Evolutionary conservation across 345 rosid species (phyloP), one percentile per base, ranked within the genome.

Genomic region (Brassica nigra): DNA sequence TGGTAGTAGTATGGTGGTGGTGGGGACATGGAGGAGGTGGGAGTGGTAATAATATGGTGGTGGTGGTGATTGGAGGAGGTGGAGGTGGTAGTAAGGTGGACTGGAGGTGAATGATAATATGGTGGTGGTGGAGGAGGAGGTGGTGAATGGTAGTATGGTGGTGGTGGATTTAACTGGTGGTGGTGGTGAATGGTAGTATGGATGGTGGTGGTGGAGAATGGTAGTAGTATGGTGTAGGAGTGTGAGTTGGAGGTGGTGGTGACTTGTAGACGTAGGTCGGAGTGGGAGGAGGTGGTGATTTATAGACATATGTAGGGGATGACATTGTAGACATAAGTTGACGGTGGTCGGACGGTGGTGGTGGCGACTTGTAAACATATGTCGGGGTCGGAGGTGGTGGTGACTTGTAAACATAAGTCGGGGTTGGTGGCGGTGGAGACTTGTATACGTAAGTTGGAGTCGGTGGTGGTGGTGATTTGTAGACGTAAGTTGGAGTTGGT

Each of bases 401-500:
- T 1, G 87, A 84, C 0, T 79, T 81, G 79, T 90, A 90, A 62
- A 79, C 63, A 74, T 87, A 87, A 44, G 91, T 62, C 0, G 85
- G 84, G 0, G 84, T 79, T 0, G 88, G 78, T 0, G 87, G 85
- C 0, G 84, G 84, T 0, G 83, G 83, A 0, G 81, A 79, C 0
- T 76, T 74, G 71, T 86, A 84, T 0, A 65, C 68, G 4, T 86
- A 84, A 0, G 77, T 63, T 0, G 81, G 76, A 0, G 84, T 66
- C 0, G 84, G 87, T 0, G 85, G 88, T 0, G 88, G 88, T 0
- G 88, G 88, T 0, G 87, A 85, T 8, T 83, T 79, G 62, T 85
- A 84, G 0, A 58, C 28, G 0, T 84, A 84, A 0, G 84, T 37
- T 0, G 83, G 81, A 0, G 76, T 52, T 0, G 78, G 82, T 0